These are phyloP conservation scores for Myriangium duriaei DNA, from an alignment of 2,329 filamentous ascomycete genomes.

Conservation along the genomic window DNA sequence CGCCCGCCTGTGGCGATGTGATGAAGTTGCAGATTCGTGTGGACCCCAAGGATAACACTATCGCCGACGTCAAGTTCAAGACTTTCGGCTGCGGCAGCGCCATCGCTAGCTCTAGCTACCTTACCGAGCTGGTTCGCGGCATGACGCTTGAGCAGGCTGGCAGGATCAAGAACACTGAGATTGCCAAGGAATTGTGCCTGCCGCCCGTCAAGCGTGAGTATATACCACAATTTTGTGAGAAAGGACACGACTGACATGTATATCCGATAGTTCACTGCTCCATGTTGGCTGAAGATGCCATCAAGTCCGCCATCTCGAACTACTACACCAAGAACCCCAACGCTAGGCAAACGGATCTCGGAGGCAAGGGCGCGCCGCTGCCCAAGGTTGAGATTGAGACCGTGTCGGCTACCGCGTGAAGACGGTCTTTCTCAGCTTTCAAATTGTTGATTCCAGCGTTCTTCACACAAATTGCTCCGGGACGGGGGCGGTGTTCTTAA, in stretches of 20 bases:
- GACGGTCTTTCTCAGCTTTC: too few species aligned
- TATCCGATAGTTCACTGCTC: slow-evolving; percentile 64
- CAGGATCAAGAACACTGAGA: slow-evolving; percentile 92
- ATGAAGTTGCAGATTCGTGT: slow-evolving; percentile 93
- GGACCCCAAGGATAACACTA: slow-evolving; percentile 75
- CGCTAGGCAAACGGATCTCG: slow-evolving; percentile 59
- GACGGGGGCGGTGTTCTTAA: too few species aligned
- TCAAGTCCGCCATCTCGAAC: slow-evolving; percentile 82
- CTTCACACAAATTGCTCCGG: too few species aligned
- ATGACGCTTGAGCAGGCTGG: slow-evolving; percentile 94
- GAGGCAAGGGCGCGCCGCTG: slow-evolving; percentile 58
- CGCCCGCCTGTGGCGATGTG: slow-evolving; percentile 83
- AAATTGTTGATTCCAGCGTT: too few species aligned
- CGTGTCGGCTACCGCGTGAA: too few species aligned
- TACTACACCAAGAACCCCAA: slow-evolving; percentile 87
- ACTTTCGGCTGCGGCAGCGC: slow-evolving; percentile 91
- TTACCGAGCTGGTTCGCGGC: slow-evolving; percentile 87
- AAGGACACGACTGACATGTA: slow-evolving; percentile 3
- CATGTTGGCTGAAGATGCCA: slow-evolving; percentile 84
- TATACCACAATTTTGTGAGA: not conserved
- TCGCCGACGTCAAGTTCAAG: slow-evolving; percentile 95
- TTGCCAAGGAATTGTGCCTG: slow-evolving; percentile 87
- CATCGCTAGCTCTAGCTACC: slow-evolving; percentile 86
- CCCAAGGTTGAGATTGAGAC: slow-evolving; percentile 52
- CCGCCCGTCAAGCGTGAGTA: slow-evolving; percentile 74